Evolutionary conservation across 1,139 yeast genomes (phyloP), one percentile per base, ranked within the genome.

Genomic region (Debaryomyces subglobosus): DNA sequence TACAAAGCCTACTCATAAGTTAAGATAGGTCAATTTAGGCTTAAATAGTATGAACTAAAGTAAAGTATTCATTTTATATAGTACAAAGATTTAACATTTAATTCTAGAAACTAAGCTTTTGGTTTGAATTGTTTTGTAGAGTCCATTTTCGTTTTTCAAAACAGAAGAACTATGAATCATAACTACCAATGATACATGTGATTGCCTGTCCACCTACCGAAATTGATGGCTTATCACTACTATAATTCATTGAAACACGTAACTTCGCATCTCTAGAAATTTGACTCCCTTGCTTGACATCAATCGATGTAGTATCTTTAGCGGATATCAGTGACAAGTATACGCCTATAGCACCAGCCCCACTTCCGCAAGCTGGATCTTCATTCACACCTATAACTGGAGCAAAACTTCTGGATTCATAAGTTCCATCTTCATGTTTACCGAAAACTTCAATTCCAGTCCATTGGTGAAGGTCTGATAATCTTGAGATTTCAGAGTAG

Each of bases 291-390:
- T 73, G 77, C 24, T 63, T 62, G 34, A 71, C 61, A 5, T 47
- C 5, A 24, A 53, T 30, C 5, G 48, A 25, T 18, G 49, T 48
- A 10, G 40, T 32, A 20, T 48, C 48, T 15, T 30, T 32, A 5
- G 36, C 38, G n/a, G 44, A 43, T 3, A 32, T 40, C 13, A 21
- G 20, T 3, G 49, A 49, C 53, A 60, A 59, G 63, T 57, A 65
- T 40, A 62, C 62, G 35, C 69, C 68, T 53, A 68, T 51, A 50
- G 78, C 64, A 46, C 69, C 78, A 10, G 76, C 68, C 10, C 82
- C 83, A 52, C 77, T 69, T 3, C 83, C 84, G 59, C 83, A 78
- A 3, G 77, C 83, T 2, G 82, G 82, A 56, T 78, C 84, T 51
- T 79, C 84, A 20, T 55, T 41, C 1, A 69, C 67, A 9, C 70